Evolutionary conservation across 2,329 filamentous ascomycete genomes (phyloP), one percentile per base, ranked within the genome.

Genomic region (Ascochyta clinopodiicola): DNA sequence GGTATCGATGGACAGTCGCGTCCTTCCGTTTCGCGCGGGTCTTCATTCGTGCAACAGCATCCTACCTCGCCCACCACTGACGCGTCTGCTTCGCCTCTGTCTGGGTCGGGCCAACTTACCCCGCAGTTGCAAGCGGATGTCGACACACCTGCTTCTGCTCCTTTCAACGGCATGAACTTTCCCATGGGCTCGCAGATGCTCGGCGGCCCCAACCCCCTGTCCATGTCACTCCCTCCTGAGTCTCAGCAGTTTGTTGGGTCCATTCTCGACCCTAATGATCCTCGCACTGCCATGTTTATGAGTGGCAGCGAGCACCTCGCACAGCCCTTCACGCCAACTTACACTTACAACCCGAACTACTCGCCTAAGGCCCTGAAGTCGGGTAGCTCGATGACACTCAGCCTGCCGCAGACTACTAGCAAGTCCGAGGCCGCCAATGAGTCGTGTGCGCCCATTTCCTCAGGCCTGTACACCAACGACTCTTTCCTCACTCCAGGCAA

Each of bases 201-300:
- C 21, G 67, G 67, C 54, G 69, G 67, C 54, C 68, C 73, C 40
- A 76, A 75, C 37, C 81, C 81, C 9, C 74, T 85, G 49, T 81
- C 80, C 2, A 78, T 80, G 36, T 74, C 78, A 3, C 70, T 86
- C 21, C 82, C 84, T 21, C 69, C 79, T 4, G 80, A 86, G 60
- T 77, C 81, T 1, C 82, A 85, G 66, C 80, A 82, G 64, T 72
- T 86, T 17, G 72, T 86, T 6, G 81, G 79, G 15, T 73, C 76
- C 2, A 70, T 73, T 0, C 70, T 83, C 5, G 78, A 81, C 56
- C 71, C 74, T 2, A 77, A 74, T 27, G 79, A 83, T 56, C 76
- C 79, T 3, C 70, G 76, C 50, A 78, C 77, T 19, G 66, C 77
- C 35, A 73, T 78, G 59, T 73, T 82, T 54, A 82, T 82, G 79